phyloP scores from a whole-genome alignment of 345 rosid species.

The Arabis hirsuta region DNA sequence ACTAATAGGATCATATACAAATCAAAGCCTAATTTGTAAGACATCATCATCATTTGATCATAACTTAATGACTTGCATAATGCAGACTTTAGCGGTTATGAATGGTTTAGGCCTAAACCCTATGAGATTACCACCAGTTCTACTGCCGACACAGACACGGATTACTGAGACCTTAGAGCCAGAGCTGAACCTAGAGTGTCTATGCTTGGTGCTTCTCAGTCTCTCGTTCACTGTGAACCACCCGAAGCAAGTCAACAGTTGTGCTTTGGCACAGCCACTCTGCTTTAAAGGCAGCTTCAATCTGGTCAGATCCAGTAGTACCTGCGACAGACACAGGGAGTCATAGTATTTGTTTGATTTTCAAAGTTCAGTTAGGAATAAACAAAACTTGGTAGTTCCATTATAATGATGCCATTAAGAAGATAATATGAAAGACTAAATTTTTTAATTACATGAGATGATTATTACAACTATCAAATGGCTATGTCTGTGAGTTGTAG shows the following conservation, averaged over 20 bases:
- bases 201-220: conserved; percentile 31
- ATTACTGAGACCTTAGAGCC: conserved; percentile 26
- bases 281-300: conserved; percentile 16
- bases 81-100: conserved; percentile 41
- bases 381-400: conserved; percentile 17
- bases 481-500: conserved; percentile 53
- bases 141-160: conserved; percentile 26
- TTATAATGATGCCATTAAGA: conserved; percentile 9
- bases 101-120: conserved; percentile 43
- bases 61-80: conserved; percentile 7
- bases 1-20: not conserved
- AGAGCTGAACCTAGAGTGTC: conserved; percentile 29
- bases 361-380: conserved; percentile 4
- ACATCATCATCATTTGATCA: not conserved
- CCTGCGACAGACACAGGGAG: conserved; percentile 8
- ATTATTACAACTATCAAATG: conserved; percentile 30
- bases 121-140: conserved; percentile 38
- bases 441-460: conserved; percentile 31
- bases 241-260: conserved; percentile 24
- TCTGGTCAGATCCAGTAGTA: not conserved
- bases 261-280: conserved; percentile 33
- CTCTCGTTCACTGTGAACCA: conserved; percentile 25
- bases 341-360: not conserved
- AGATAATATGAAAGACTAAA: conserved; percentile 11
- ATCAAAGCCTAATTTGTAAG: not conserved